phyloP scores from a whole-genome alignment of 192 early-diverging fungal species.

The Coemansia sp. region DNA sequence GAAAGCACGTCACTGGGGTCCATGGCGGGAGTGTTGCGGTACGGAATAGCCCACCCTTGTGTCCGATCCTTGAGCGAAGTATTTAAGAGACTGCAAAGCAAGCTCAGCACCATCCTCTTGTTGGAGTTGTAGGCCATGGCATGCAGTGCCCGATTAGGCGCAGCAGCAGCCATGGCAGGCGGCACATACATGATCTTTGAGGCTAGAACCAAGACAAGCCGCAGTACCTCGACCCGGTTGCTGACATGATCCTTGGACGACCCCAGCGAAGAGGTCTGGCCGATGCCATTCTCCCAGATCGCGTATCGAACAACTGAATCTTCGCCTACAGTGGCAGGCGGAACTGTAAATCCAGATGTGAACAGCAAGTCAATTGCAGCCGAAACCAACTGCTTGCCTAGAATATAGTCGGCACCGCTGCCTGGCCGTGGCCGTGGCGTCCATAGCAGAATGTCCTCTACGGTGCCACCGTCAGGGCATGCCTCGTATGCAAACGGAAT shows the following conservation, averaged over 20 bases:
- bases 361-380: constrained; percentile 64
- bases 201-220: constrained; percentile 77
- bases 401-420: constrained; percentile 42
- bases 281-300: constrained; percentile 81
- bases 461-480: constrained; percentile 25
- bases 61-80: constrained; percentile 83
- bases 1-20: constrained; percentile 78
- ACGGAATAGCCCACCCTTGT: constrained; percentile 86
- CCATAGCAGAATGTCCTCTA: constrained; percentile 56
- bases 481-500: constrained; percentile 85
- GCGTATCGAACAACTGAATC: constrained; percentile 63
- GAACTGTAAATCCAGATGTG: constrained; percentile 73
- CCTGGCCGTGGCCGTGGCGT: constrained; percentile 46
- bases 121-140: constrained; percentile 50
- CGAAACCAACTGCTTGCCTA: constrained; percentile 62
- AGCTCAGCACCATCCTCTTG: constrained; percentile 69
- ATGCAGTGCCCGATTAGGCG: constrained; percentile 44
- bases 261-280: constrained; percentile 69
- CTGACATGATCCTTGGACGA: constrained; percentile 70
- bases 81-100: constrained; percentile 88
- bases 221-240: constrained; percentile 78
- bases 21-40: constrained; percentile 80
- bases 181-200: constrained; percentile 82
- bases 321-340: constrained; percentile 55
- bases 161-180: constrained; percentile 28